A percentile compares a stretch with the other conserved stretches of the same genome.
Evolutionary conservation across 2,329 filamentous ascomycete species (phyloP).

Genomic region (Monilinia laxa): DNA sequence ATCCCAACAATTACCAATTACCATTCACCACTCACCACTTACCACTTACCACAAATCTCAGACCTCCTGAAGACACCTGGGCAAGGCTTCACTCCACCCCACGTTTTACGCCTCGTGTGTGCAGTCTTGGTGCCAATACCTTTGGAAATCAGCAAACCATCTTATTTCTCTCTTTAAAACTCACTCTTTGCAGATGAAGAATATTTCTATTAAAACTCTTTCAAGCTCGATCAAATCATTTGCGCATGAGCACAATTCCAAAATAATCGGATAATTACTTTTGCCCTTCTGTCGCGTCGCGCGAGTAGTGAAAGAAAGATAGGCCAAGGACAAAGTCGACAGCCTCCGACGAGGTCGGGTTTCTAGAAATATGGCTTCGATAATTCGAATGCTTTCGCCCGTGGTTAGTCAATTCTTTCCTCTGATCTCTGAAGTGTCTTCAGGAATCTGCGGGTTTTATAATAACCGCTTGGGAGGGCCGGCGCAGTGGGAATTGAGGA

Average conservation of each 20-base stretch:
- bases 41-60: neutral
- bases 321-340: constrained; percentile 1
- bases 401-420: constrained; percentile 17
- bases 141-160: constrained; percentile 15
- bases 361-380: constrained; percentile 12
- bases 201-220: neutral
- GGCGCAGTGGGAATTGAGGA: constrained; percentile 4
- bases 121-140: constrained; percentile 18
- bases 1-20: neutral
- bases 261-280: constrained; percentile 3
- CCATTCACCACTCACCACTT: neutral
- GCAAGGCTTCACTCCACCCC: constrained; percentile 17
- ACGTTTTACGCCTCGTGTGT: constrained; percentile 22
- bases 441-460: neutral
- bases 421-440: neutral
- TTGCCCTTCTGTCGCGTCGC: constrained; percentile 11
- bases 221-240: constrained; percentile 11
- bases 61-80: constrained; percentile 17
- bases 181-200: constrained; percentile 19
- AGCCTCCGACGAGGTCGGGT: constrained; percentile 11
- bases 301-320: neutral
- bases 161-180: neutral
- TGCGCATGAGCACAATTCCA: constrained; percentile 22
- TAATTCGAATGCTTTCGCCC: constrained; percentile 23
- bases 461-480: neutral